A percentile compares a stretch with the other conserved stretches of the same genome.
Evolutionary conservation across 2,329 filamentous ascomycete species (phyloP).

Genomic region (Paraconiothyrium brasiliense): DNA sequence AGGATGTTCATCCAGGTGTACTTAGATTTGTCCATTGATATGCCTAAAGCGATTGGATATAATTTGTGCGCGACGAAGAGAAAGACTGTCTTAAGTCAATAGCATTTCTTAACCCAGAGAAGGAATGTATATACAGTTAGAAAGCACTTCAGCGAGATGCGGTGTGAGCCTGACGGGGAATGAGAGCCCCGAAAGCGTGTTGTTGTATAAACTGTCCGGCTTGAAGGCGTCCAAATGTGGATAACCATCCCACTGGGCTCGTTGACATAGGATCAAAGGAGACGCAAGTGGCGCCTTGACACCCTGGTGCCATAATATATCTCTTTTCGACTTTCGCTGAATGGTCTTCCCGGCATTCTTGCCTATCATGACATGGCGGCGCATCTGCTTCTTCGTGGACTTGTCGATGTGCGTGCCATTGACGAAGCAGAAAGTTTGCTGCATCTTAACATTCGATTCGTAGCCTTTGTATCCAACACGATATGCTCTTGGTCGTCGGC

Average conservation of each 20-base stretch:
- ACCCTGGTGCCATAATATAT: neutral
- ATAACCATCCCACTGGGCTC: neutral
- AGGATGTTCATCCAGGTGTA: slow-evolving; percentile 9
- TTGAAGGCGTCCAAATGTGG: neutral
- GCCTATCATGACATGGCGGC: slow-evolving; percentile 16
- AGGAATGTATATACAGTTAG: neutral
- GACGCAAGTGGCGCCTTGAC: neutral
- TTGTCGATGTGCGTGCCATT: slow-evolving; percentile 5
- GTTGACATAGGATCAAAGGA: neutral
- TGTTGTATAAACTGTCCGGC: neutral
- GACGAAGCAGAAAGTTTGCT: slow-evolving; percentile 12
- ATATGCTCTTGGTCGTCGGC: too few species aligned
- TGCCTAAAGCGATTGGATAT: slow-evolving; percentile 5
- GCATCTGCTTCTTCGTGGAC: slow-evolving; percentile 1
- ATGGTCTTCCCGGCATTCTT: slow-evolving; percentile 17
- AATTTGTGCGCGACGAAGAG: slow-evolving; percentile 5
- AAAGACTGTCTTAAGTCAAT: neutral
- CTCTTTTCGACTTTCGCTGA: slow-evolving; percentile 1
- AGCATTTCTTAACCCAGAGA: neutral
- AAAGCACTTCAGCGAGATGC: slow-evolving; percentile 1
- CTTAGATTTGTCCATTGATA: slow-evolving; percentile 8
- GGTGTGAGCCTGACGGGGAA: slow-evolving; percentile 11
- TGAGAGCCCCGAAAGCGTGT: slow-evolving; percentile 1
- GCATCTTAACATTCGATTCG: neutral
- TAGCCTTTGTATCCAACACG: neutral